These are phyloP conservation scores for Macadamia integrifolia DNA, from an alignment of 164 flowering plant genomes.

Conservation along the genomic window DNA sequence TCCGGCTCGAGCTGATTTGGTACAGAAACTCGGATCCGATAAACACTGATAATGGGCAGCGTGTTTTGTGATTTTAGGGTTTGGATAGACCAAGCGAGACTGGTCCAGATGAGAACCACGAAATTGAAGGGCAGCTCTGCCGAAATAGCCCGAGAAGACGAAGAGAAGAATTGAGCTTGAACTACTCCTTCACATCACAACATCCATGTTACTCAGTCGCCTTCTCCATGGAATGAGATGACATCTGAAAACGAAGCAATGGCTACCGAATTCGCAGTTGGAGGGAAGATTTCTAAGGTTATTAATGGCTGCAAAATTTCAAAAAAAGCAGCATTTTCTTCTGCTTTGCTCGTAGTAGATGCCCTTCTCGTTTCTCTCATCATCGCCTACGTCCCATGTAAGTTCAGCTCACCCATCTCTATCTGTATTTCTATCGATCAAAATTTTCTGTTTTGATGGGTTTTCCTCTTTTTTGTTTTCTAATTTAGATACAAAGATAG, in stretches of 20 bases:
- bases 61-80: too few relatives aligned
- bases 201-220: too few relatives aligned
- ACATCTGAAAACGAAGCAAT: not conserved
- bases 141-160: too few relatives aligned
- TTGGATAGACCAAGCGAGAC: too few relatives aligned
- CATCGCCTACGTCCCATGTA: conserved; percentile 83
- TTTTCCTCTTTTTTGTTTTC: conserved; percentile 10
- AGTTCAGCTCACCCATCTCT: conserved; percentile 10
- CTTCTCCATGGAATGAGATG: not conserved
- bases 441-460: not conserved
- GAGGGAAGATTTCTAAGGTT: not conserved
- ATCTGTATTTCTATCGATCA: not conserved
- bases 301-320: conserved; percentile 22
- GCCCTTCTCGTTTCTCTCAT: conserved; percentile 62
- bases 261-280: not conserved
- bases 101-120: too few relatives aligned
- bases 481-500: conserved; percentile 86
- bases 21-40: too few relatives aligned
- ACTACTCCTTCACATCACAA: too few relatives aligned
- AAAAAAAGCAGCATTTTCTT: conserved; percentile 42
- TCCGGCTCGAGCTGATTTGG: too few relatives aligned
- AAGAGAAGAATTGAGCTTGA: too few relatives aligned
- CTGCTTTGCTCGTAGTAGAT: conserved; percentile 49
- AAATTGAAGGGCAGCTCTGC: too few relatives aligned
- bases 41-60: too few relatives aligned